Percentiles rank a stretch among this genome's conserved stretches.
Evolutionary conservation across 805 yeast genomes (phyloP).

Genomic region (Teunomyces pallodes): DNA sequence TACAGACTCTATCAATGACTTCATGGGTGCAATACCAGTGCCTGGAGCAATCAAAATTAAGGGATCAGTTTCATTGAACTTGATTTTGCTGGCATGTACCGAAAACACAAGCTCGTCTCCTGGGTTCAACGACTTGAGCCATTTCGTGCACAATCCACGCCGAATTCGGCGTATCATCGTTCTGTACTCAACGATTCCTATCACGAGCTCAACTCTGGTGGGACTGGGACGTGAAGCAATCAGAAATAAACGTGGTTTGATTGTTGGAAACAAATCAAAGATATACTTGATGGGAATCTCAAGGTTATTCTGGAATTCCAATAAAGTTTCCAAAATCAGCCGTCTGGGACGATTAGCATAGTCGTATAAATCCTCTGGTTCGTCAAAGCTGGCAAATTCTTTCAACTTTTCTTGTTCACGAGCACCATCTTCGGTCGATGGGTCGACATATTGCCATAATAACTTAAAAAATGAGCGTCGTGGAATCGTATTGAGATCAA

Average conservation of each 20-base stretch:
- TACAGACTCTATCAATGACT: conserved; percentile 55
- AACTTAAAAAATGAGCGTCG: conserved; percentile 75
- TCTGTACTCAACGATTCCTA: conserved; percentile 83
- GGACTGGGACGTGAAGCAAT: conserved; percentile 63
- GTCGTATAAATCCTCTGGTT: conserved; percentile 78
- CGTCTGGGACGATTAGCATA: conserved; percentile 94
- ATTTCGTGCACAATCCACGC: conserved; percentile 78
- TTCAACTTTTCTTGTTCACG: conserved; percentile 72
- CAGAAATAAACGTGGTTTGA: conserved; percentile 81
- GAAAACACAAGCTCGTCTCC: conserved; percentile 55
- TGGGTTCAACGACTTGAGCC: conserved; percentile 51
- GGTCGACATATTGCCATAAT: conserved; percentile 62
- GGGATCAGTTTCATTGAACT: conserved; percentile 20
- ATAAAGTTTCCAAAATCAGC: conserved; percentile 76
- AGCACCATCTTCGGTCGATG: conserved; percentile 52
- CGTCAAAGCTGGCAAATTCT: conserved; percentile 71
- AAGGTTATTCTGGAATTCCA: conserved; percentile 73
- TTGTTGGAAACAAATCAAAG: conserved; percentile 72
- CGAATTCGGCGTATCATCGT: conserved; percentile 77
- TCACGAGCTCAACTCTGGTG: conserved; percentile 57
- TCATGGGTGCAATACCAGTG: conserved; percentile 94
- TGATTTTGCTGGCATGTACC: conserved; percentile 45
- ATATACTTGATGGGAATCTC: conserved; percentile 72
- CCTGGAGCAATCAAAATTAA: conserved; percentile 85
- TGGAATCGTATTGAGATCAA: conserved; percentile 83